A percentile compares a stretch with the other conserved stretches of the same genome.
These are phyloP conservation scores for Didymosphaeria variabile DNA, from an alignment of 2,329 filamentous ascomycete genomes.

Conservation along the genomic window DNA sequence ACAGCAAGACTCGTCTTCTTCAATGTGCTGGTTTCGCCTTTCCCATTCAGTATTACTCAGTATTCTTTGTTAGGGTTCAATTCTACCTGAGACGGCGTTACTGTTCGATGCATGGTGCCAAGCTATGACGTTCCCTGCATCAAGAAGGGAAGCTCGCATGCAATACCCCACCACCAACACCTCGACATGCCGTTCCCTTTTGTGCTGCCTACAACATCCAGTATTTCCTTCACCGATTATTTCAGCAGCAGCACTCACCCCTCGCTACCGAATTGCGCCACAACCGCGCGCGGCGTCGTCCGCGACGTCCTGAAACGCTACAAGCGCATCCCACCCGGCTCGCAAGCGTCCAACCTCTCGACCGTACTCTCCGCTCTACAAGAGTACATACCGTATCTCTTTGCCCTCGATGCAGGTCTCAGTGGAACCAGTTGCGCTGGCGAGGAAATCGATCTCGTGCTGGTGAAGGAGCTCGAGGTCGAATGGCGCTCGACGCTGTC, in stretches of 20 bases:
- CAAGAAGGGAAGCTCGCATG: constrained; percentile 24
- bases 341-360: constrained; percentile 75
- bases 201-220: constrained; percentile 85
- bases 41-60: not conserved
- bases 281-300: constrained; percentile 83
- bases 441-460: constrained; percentile 73
- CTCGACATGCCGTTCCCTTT: constrained; percentile 86
- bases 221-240: constrained; percentile 80
- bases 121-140: constrained; percentile 36
- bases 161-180: constrained; percentile 14
- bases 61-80: not conserved
- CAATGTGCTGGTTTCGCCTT: constrained; percentile 6
- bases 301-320: constrained; percentile 86
- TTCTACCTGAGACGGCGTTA: not conserved
- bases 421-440: constrained; percentile 62
- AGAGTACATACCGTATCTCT: constrained; percentile 83
- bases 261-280: constrained; percentile 82
- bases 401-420: constrained; percentile 79
- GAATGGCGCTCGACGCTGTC: constrained; percentile 86
- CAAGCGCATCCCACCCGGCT: constrained; percentile 79
- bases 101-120: constrained; percentile 21
- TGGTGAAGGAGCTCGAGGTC: constrained; percentile 72
- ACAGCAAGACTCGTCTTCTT: constrained; percentile 10
- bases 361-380: constrained; percentile 74
- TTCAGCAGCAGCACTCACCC: constrained; percentile 86